These are phyloP conservation scores for Linum trigynum DNA, from an alignment of 345 rosid species.

Conservation along the genomic window DNA sequence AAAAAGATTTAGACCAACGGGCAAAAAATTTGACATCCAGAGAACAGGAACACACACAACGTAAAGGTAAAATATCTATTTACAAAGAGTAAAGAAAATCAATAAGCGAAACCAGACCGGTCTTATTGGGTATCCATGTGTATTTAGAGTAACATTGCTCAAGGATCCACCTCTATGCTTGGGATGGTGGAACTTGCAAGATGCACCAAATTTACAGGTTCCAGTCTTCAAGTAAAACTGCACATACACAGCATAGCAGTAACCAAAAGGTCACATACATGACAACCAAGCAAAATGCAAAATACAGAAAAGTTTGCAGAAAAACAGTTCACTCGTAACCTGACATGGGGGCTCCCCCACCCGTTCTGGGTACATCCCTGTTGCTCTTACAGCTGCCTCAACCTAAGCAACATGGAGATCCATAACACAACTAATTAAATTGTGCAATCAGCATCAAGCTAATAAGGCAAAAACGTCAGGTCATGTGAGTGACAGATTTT, in stretches of 20 bases:
- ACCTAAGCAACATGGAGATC: slow-evolving; percentile 11
- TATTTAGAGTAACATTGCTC: slow-evolving; percentile 19
- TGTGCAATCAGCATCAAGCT: not conserved
- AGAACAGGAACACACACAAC: not conserved
- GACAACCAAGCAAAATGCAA: not conserved
- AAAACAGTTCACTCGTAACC: slow-evolving; percentile 5
- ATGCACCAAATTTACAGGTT: slow-evolving; percentile 28
- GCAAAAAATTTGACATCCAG: not conserved
- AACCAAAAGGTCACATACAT: not conserved
- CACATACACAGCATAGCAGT: not conserved
- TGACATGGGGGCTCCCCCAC: slow-evolving; percentile 21
- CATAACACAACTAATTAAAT: not conserved
- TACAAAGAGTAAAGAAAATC: not conserved
- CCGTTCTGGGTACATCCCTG: slow-evolving; percentile 23
- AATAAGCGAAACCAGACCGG: slow-evolving; percentile 16
- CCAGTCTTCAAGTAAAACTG: slow-evolving; percentile 25
- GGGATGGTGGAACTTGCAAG: slow-evolving; percentile 25
- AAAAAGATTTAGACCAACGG: not conserved
- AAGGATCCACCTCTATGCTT: slow-evolving; percentile 20
- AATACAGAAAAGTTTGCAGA: not conserved
- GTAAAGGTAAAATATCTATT: not conserved
- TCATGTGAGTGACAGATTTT: no score
- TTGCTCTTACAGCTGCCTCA: slow-evolving; percentile 24
- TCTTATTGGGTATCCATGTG: slow-evolving; percentile 19
- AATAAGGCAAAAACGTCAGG: no score